These are phyloP conservation scores for Hypoxylon cercidicola DNA, from an alignment of 495 filamentous ascomycete genomes.

Conservation along the genomic window DNA sequence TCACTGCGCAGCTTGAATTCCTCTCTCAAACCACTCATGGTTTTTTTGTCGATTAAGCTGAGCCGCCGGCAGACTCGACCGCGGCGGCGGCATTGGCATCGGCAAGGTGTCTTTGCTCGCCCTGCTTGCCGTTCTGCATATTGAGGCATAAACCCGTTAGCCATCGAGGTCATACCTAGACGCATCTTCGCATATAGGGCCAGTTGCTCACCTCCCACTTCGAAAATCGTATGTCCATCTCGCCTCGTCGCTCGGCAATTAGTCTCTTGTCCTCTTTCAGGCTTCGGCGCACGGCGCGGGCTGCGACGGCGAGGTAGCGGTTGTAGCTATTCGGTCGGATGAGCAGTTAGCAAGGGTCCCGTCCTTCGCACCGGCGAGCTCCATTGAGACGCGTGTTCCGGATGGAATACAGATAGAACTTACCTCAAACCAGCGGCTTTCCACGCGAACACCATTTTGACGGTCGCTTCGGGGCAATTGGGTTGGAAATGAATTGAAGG, in stretches of 20 bases:
- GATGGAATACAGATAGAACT: slow-evolving; percentile 43
- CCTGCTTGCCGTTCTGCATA: slow-evolving; percentile 92
- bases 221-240: slow-evolving; percentile 89
- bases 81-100: slow-evolving; percentile 74
- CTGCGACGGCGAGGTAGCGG: slow-evolving; percentile 80
- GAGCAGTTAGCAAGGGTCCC: slow-evolving; percentile 39
- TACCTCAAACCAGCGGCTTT: slow-evolving; percentile 98
- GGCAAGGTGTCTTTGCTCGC: slow-evolving; percentile 79
- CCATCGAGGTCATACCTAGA: slow-evolving; percentile 6
- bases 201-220: slow-evolving; percentile 89
- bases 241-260: slow-evolving; percentile 86
- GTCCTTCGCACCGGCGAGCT: slow-evolving; percentile 1
- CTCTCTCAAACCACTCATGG: slow-evolving; percentile 4
- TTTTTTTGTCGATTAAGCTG: slow-evolving; percentile 35
- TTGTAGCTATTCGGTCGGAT: slow-evolving; percentile 71
- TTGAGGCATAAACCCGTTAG: slow-evolving; percentile 44
- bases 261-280: slow-evolving; percentile 93
- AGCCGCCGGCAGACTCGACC: slow-evolving; percentile 55
- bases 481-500: slow-evolving; percentile 37
- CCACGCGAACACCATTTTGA: slow-evolving; percentile 98
- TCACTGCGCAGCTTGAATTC: slow-evolving; percentile 7
- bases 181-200: not conserved
- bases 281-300: slow-evolving; percentile 85
- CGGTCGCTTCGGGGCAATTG: slow-evolving; percentile 48
- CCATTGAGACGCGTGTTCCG: slow-evolving; percentile 30